A percentile compares a stretch with the other conserved stretches of the same genome.
These are phyloP conservation scores for Intubia oerlemansii DNA, from an alignment of 2,329 filamentous ascomycete genomes.

Conservation along the genomic window DNA sequence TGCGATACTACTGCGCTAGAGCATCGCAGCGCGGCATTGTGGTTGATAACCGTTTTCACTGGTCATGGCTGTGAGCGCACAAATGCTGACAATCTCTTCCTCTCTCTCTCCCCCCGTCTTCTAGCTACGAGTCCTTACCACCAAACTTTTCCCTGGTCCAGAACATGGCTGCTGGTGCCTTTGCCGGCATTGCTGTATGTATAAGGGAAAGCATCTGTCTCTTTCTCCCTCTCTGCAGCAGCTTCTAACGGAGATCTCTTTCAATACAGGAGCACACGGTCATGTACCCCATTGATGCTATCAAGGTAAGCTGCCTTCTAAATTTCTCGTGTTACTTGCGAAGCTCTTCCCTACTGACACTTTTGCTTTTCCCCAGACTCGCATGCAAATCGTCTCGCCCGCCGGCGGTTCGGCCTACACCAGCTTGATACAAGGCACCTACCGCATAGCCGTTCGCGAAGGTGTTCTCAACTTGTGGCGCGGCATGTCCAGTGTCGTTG, in stretches of 20 bases:
- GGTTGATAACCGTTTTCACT: too few relatives aligned
- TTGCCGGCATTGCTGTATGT: slow-evolving; percentile 83
- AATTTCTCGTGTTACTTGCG: too few relatives aligned
- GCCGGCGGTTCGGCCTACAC: slow-evolving; percentile 63
- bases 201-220: background rate
- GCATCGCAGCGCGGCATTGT: too few relatives aligned
- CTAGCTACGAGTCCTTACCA: slow-evolving; percentile 74
- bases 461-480: slow-evolving; percentile 85
- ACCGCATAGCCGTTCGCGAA: slow-evolving; percentile 78
- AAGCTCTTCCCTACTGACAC: background rate
- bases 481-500: slow-evolving; percentile 86
- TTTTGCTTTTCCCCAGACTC: slow-evolving; percentile 42
- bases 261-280: slow-evolving; percentile 93
- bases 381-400: slow-evolving; percentile 91
- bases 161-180: slow-evolving; percentile 92
- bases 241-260: too few relatives aligned
- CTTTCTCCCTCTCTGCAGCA: too few relatives aligned
- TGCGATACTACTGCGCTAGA: too few relatives aligned
- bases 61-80: too few relatives aligned
- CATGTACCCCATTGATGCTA: slow-evolving; percentile 96
- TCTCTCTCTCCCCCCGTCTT: too few relatives aligned
- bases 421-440: slow-evolving; percentile 77
- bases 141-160: slow-evolving; percentile 84
- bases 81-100: too few relatives aligned
- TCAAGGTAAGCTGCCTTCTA: slow-evolving; percentile 82